A percentile compares a stretch with the other conserved stretches of the same genome.
phyloP scores from a whole-genome alignment of 2,329 filamentous ascomycete species.

The Juglanconis juglandina region DNA sequence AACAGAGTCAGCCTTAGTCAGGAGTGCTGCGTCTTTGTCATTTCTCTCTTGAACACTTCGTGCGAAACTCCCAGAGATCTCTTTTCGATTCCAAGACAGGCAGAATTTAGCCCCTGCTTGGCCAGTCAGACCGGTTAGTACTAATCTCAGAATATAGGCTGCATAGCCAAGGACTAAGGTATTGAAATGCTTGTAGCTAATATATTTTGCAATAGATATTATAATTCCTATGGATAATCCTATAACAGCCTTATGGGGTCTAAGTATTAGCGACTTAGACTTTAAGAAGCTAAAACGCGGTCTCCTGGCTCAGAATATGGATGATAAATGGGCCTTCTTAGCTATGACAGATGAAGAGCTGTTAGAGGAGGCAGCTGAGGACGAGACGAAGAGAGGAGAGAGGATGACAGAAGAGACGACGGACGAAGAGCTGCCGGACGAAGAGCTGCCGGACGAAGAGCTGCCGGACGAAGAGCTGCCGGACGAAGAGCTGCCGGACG shows the following conservation, averaged over 20 bases:
- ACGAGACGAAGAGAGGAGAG: background rate
- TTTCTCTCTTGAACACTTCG: background rate
- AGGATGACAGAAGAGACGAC: background rate
- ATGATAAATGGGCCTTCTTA: background rate
- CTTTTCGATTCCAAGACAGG: background rate
- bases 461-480: background rate
- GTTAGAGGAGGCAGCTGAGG: background rate
- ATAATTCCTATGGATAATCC: background rate
- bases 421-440: background rate
- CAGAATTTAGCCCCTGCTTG: background rate
- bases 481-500: background rate
- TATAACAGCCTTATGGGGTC: background rate
- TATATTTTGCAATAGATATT: background rate
- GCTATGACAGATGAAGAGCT: constrained; percentile 1
- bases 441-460: background rate
- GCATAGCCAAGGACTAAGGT: background rate
- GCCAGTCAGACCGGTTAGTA: background rate
- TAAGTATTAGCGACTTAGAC: background rate
- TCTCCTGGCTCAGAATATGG: background rate
- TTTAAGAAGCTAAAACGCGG: constrained; percentile 2
- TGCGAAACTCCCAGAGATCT: background rate
- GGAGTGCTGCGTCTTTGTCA: background rate
- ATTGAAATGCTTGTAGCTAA: background rate
- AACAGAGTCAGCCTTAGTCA: background rate
- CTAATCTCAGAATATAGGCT: background rate